Evolutionary conservation across 495 filamentous ascomycete species (phyloP), one percentile per base, ranked within the genome.

Genomic region (Hypoxylon rickii): DNA sequence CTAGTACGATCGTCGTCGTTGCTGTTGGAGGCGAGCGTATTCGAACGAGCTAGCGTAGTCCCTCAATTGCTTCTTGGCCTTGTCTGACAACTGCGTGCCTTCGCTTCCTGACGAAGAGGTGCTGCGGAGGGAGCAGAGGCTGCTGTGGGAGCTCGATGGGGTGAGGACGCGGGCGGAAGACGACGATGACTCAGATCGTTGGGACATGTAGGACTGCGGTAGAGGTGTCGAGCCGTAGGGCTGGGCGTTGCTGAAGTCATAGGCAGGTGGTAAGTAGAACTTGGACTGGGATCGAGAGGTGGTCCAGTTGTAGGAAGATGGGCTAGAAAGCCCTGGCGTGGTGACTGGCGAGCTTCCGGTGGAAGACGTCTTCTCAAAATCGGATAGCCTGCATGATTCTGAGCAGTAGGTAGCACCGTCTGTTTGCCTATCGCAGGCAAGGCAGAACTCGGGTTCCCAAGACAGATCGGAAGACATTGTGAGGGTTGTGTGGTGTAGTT

Each of bases 361-460:
- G 39, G 76, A 76, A 5, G 82, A 79, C 31, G 83, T 82, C 69
- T 83, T 83, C 70, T 96, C 90, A 58, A 92, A 81, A 69, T 97
- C 94, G 44, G 89, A 88, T 37, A 97, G 78, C 34, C 90, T 83
- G 78, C 93, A 97, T 18, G 88, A 83, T 76, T 97, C 92, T 19
- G 91, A 96, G 83, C 93, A 97, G 75, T 96, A 97, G 63, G 82
- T 84, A 55, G 81, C 81, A 55, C 87, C 88, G 43, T 83, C 81
- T 49, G 87, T 94, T 73, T 96, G 89, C 70, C 85, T 84, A 73
- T 97, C 93, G 79, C 93, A 97, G 78, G 86, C 86, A 53, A 97
- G 85, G 77, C 93, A 97, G 82, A 89, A 96, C 71, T 96, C 90
- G 59, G 85, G 88, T 58, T 87, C 90, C 91, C 93, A 97, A 13